phyloP scores from a whole-genome alignment of 164 flowering plant genomes.

The Vitis amurensis region DNA sequence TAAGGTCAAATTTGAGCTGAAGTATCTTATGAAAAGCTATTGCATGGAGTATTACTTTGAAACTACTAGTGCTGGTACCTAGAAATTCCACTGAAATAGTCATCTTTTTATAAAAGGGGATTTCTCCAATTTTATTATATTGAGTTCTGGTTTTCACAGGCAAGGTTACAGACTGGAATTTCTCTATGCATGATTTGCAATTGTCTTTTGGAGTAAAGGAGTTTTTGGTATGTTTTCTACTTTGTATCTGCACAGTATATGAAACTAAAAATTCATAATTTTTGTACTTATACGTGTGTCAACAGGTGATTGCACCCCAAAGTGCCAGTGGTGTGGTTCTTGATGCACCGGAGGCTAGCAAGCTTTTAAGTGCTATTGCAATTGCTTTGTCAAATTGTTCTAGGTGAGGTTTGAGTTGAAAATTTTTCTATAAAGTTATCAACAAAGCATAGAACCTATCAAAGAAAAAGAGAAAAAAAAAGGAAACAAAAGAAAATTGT shows the following conservation, averaged over 20 bases:
- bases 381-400: slow-evolving; percentile 90
- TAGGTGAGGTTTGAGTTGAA: slow-evolving; percentile 46
- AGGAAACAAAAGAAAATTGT: no score
- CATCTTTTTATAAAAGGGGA: background rate
- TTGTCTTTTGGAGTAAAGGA: slow-evolving; percentile 87
- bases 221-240: slow-evolving; percentile 63
- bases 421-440: background rate
- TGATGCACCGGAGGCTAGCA: slow-evolving; percentile 95
- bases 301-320: slow-evolving; percentile 86
- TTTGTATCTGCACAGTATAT: background rate
- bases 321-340: slow-evolving; percentile 96
- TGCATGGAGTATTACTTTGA: slow-evolving; percentile 84
- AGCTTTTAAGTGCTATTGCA: slow-evolving; percentile 91
- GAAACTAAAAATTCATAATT: background rate
- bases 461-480: no score
- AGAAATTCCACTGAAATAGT: background rate
- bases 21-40: slow-evolving; percentile 66
- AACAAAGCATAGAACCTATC: background rate
- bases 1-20: slow-evolving; percentile 68
- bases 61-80: slow-evolving; percentile 49
- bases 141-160: slow-evolving; percentile 38
- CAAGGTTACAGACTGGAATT: slow-evolving; percentile 57
- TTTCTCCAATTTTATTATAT: slow-evolving; percentile 9
- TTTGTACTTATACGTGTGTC: slow-evolving; percentile 10
- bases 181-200: slow-evolving; percentile 71